phyloP scores from a whole-genome alignment of 768 basidiomycete species.

The Amanita phalloides region DNA sequence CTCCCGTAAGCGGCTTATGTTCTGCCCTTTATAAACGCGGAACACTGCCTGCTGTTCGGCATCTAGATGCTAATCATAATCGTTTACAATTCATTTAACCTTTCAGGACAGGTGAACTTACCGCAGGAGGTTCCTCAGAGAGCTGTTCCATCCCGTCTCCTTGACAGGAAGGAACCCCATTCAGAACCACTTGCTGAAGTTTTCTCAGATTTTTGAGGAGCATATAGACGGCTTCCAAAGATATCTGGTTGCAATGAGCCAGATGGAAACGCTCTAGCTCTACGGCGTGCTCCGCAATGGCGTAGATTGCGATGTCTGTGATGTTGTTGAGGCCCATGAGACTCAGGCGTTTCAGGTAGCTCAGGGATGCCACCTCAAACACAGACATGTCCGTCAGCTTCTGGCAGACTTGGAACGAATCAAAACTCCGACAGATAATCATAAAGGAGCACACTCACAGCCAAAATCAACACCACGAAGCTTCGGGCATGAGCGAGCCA shows the following conservation, averaged over 20 bases:
- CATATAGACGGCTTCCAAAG: constrained; percentile 64
- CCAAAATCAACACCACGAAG: constrained; percentile 80
- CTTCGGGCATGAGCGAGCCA: constrained; percentile 62
- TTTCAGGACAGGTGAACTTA: constrained; percentile 21
- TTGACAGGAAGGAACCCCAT: constrained; percentile 68
- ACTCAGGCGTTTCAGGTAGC: constrained; percentile 63
- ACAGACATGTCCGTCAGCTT: constrained; percentile 79
- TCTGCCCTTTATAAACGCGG: constrained; percentile 70
- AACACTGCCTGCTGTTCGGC: constrained; percentile 59
- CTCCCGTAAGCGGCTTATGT: constrained; percentile 46
- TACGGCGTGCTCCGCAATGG: constrained; percentile 62
- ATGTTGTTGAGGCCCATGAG: constrained; percentile 73
- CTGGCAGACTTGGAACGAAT: constrained; percentile 48
- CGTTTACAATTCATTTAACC: not conserved
- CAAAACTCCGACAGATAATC: not conserved
- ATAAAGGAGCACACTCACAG: constrained; percentile 40
- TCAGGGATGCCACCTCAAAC: constrained; percentile 64
- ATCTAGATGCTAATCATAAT: constrained; percentile 42
- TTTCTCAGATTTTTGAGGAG: constrained; percentile 47
- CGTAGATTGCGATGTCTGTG: constrained; percentile 75
- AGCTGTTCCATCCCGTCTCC: constrained; percentile 64
- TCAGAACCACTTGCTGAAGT: constrained; percentile 68
- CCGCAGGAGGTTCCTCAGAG: constrained; percentile 59
- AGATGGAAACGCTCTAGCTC: constrained; percentile 75
- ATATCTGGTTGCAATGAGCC: constrained; percentile 76